These are phyloP conservation scores for Dictyostelium purpureum DNA, from an alignment of 78 protist species.

Conservation along the genomic window DNA sequence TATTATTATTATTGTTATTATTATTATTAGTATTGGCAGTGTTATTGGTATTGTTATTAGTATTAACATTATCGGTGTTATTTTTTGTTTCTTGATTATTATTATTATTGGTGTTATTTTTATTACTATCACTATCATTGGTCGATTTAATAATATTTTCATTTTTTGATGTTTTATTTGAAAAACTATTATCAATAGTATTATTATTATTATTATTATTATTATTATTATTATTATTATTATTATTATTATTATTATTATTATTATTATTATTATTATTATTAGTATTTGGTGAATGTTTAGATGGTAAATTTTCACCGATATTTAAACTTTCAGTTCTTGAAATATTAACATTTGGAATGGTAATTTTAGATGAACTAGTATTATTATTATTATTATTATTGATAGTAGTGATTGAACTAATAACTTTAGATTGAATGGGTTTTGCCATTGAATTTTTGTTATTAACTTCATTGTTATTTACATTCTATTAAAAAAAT, in stretches of 20 bases:
- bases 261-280: background rate
- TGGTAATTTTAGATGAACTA: background rate
- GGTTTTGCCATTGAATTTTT: background rate
- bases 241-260: slow-evolving; percentile 13
- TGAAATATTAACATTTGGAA: background rate
- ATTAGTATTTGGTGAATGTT: background rate
- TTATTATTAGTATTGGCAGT: background rate
- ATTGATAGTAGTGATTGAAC: background rate
- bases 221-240: background rate
- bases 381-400: background rate
- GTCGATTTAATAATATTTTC: background rate
- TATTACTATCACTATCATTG: background rate
- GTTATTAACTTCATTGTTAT: background rate
- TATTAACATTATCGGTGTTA: background rate
- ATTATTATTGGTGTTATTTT: background rate
- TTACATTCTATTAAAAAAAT: background rate
- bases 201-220: slow-evolving; percentile 5
- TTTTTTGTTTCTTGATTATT: background rate
- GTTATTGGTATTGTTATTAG: background rate
- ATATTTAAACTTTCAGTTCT: background rate
- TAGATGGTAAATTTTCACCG: background rate
- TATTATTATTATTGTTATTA: slow-evolving; percentile 1
- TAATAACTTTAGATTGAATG: too few species aligned
- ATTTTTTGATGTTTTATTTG: background rate
- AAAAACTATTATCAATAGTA: background rate